Percentiles rank a stretch among this genome's conserved stretches.
phyloP scores from a whole-genome alignment of 1,284 basidiomycete genomes.

The Ganoderma lucidum region DNA sequence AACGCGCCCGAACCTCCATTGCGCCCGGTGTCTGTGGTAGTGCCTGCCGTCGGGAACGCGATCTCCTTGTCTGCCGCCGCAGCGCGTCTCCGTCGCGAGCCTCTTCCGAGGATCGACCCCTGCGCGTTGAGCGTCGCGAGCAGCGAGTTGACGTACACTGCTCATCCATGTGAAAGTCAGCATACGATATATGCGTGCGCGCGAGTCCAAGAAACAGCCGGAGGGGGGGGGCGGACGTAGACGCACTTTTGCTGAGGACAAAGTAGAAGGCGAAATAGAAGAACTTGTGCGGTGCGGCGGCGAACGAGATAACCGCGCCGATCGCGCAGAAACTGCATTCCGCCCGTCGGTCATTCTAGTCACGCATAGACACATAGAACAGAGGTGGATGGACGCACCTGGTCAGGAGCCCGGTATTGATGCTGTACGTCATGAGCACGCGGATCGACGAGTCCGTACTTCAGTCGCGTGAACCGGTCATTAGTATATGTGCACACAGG shows the following conservation, averaged over 20 bases:
- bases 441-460: slow-evolving; percentile 28
- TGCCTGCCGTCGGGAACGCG: neutral
- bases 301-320: slow-evolving; percentile 25
- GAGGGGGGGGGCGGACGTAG: neutral
- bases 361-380: no score
- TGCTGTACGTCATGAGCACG: slow-evolving; percentile 32
- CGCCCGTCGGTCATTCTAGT: no score
- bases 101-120: slow-evolving; percentile 17
- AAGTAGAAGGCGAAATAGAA: slow-evolving; percentile 38
- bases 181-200: neutral
- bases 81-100: neutral
- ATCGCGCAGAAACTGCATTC: slow-evolving; percentile 30
- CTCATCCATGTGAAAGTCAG: neutral
- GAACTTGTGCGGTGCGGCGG: slow-evolving; percentile 29
- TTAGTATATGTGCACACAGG: neutral
- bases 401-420: slow-evolving; percentile 35
- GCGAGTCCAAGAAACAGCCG: neutral
- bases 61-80: neutral
- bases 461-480: neutral
- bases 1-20: neutral
- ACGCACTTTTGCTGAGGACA: slow-evolving; percentile 35
- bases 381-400: slow-evolving; percentile 22
- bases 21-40: neutral
- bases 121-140: slow-evolving; percentile 30
- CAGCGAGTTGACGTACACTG: slow-evolving; percentile 31